Evolutionary conservation across 2,329 filamentous ascomycete genomes (phyloP), one percentile per base, ranked within the genome.

Genomic region (Amylocarpus encephaloides): DNA sequence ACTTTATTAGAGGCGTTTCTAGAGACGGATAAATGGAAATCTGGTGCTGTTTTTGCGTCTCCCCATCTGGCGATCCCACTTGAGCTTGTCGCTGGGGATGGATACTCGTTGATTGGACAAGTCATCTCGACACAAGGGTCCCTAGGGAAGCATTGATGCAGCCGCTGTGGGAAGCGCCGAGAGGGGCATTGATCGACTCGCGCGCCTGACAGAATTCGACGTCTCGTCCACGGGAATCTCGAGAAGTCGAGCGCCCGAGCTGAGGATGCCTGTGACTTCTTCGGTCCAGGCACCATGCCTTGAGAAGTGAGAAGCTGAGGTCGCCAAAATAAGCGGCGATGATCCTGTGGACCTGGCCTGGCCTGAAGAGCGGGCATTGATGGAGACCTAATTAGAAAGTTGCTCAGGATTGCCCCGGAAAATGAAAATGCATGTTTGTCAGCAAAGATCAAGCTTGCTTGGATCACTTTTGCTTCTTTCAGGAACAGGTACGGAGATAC

Each of bases 271-370:
- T 22, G 13, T 35, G 10, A 39, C 13, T 33, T 33, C 35, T 50
- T 32, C 34, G 43, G 44, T 43, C 34, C 18, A 36, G 9, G 34
- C 12, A 16, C 34, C 34, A 36, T 51, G 22, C 26, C 10, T 18
- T 15, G 44, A 42, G 40, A 35, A 44, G 30, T 19, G 41, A 7
- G 19, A 47, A 44, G 48, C 34, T 15, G 19, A 46, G 56, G 15
- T 54, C 50, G 55, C 52, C 52, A 45, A 50, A 55, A 47, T 52
- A 55, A 55, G 55, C 49, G 55, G 51, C 52, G 55, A 49, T 54
- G 54, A 55, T 55, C 49, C 41, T 50, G 46, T 12, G 26, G 33
- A 41, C 45, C 46, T 34, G 32, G 7, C n/a, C 26, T n/a, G 42
- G 7, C 19, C 22, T 12, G 16, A 26, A 12, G n/a, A 18, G 26